phyloP scores from a whole-genome alignment of 805 yeast genomes.

The Candida anglica region DNA sequence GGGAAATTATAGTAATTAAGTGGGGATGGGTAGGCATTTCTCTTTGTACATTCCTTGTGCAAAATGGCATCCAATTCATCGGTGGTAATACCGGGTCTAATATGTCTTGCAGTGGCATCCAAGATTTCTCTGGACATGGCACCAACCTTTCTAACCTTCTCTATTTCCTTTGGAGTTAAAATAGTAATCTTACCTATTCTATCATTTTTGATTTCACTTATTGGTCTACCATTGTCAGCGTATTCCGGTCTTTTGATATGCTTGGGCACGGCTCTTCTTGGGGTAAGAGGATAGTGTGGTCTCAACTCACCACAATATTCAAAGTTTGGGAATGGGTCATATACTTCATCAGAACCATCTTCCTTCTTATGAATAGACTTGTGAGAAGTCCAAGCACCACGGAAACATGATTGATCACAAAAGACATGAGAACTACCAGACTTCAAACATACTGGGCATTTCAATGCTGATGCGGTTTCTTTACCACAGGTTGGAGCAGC shows the following conservation, averaged over 20 bases:
- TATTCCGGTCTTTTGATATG: constrained; percentile 78
- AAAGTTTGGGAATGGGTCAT: constrained; percentile 84
- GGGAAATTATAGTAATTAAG: constrained; percentile 92
- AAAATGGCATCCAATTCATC: constrained; percentile 86
- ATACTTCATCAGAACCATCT: constrained; percentile 48
- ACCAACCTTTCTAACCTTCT: constrained; percentile 71
- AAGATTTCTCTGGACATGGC: constrained; percentile 80
- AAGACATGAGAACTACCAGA: constrained; percentile 58
- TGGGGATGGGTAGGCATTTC: constrained; percentile 93
- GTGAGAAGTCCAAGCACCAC: constrained; percentile 66
- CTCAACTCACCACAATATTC: constrained; percentile 70
- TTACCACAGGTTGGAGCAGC: constrained; percentile 85
- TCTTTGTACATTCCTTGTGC: constrained; percentile 82
- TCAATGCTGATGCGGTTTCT: constrained; percentile 65
- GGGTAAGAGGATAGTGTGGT: constrained; percentile 78
- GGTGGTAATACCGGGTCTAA: constrained; percentile 87
- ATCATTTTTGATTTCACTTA: constrained; percentile 70
- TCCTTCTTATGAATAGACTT: constrained; percentile 65
- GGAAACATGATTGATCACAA: constrained; percentile 83
- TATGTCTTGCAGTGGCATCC: constrained; percentile 80
- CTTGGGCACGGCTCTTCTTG: constrained; percentile 68
- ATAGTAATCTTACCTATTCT: constrained; percentile 63
- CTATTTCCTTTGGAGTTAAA: constrained; percentile 64
- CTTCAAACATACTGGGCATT: constrained; percentile 91
- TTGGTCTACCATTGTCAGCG: constrained; percentile 75